Evolutionary conservation across 2,329 filamentous ascomycete genomes (phyloP), one percentile per base, ranked within the genome.

Genomic region (Pestalotiopsis sp.): DNA sequence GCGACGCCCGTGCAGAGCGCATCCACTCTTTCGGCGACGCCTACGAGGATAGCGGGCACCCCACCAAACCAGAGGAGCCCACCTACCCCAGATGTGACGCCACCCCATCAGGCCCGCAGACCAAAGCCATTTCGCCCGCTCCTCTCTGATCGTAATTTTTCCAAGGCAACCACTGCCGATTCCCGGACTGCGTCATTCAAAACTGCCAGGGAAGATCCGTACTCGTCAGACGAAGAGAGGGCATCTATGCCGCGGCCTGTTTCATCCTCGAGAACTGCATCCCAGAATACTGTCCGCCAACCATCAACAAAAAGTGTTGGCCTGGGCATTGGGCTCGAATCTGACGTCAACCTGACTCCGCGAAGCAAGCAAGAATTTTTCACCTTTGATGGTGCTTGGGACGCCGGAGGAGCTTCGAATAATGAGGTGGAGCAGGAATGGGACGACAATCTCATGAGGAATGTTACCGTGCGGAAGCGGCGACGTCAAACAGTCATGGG

Each of bases 61-160:
- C 90, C 91, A 64, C 86, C 89, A 36, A 88, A 89, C 72, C 88
- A 91, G 72, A 86, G 86, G 75, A 92, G 89, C 73, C 91, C 91
- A 17, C 92, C 91, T 39, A 94, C 92, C 3, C 92, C 92, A 41
- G 92, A 94, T 79, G 87, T 92, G 60, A 94, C 92, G 17, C 92
- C 92, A 66, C 92, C 92, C 45, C 86, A 89, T 69, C 78, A 80
- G 58, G 75, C 77, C 62, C 79, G 78, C 49, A 83, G 83, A 68
- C 80, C 84, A 17, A 83, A 81, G 75, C 76, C 80, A 66, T 75
- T 83, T 60, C 86, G 87, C 39, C 85, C 86, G 20, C 77, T 79
- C 20, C 75, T 84, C 59, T 80, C 79, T 70, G 86, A 90, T 71
- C 85, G 86, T 41, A 78, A 82, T 52, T 78, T 80, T 25, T 87